A percentile compares a stretch with the other conserved stretches of the same genome.
Evolutionary conservation across 1,139 yeast genomes (phyloP).

Genomic region (Saccharomyces hybrid): DNA sequence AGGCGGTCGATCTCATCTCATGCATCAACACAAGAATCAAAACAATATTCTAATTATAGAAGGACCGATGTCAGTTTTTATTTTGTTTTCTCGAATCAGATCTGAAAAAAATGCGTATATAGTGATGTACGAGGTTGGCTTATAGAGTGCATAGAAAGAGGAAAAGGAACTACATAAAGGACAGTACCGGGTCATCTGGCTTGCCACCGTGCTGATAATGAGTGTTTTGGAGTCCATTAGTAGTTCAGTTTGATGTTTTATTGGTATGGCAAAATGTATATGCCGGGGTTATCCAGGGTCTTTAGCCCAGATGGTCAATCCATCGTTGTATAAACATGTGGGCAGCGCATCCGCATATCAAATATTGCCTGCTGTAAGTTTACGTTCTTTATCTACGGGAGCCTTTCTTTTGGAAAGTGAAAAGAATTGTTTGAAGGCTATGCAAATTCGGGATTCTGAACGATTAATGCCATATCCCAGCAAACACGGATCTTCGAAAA

Average conservation of each 20-base stretch:
- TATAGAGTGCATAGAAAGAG: background rate
- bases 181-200: too few relatives aligned
- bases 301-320: background rate
- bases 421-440: background rate
- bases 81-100: background rate
- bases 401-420: background rate
- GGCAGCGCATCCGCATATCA: background rate
- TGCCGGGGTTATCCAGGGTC: background rate
- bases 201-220: too few relatives aligned
- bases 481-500: background rate
- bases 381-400: background rate
- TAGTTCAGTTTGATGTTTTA: background rate
- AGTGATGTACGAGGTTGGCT: background rate
- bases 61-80: background rate
- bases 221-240: background rate
- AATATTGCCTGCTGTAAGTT: background rate
- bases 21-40: background rate
- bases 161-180: background rate
- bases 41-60: background rate
- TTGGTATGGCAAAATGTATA: background rate
- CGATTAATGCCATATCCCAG: background rate
- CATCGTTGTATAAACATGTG: background rate
- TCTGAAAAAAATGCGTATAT: conserved; percentile 1
- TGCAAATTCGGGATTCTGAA: background rate
- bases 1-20: background rate